These are phyloP conservation scores for Tolypocladium tropicale DNA, from an alignment of 2,329 filamentous ascomycete genomes.

Conservation along the genomic window DNA sequence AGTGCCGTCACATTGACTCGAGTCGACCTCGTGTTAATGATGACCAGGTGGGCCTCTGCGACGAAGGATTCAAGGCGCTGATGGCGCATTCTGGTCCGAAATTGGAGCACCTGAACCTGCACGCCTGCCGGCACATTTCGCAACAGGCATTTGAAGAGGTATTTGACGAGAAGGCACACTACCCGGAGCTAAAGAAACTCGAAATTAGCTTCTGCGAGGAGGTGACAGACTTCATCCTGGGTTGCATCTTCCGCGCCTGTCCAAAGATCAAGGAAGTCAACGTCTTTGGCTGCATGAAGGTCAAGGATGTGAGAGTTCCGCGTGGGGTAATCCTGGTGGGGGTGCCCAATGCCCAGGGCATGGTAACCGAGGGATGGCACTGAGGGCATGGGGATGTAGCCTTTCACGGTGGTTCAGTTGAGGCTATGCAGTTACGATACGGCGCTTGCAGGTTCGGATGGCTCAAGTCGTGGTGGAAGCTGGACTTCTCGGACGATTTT, in stretches of 20 bases:
- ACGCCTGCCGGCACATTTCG: slow-evolving; percentile 74
- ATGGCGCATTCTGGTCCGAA: slow-evolving; percentile 71
- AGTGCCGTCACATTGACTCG: slow-evolving; percentile 69
- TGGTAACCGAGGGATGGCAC: slow-evolving; percentile 43
- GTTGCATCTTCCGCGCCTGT: slow-evolving; percentile 53
- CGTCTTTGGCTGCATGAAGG: slow-evolving; percentile 57
- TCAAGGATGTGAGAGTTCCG: slow-evolving; percentile 42
- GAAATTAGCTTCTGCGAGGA: slow-evolving; percentile 69
- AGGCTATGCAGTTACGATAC: background rate
- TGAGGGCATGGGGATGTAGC: slow-evolving; percentile 2
- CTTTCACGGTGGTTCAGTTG: background rate
- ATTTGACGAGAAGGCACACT: slow-evolving; percentile 51
- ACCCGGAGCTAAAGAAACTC: slow-evolving; percentile 58
- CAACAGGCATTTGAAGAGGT: slow-evolving; percentile 61
- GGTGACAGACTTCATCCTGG: slow-evolving; percentile 55
- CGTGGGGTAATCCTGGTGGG: slow-evolving; percentile 46
- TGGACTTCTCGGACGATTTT: background rate
- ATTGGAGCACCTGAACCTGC: slow-evolving; percentile 63
- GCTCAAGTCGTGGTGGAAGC: background rate
- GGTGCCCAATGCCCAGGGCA: slow-evolving; percentile 47
- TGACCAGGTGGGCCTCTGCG: slow-evolving; percentile 61
- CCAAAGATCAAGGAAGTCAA: slow-evolving; percentile 49
- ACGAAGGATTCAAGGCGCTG: slow-evolving; percentile 64
- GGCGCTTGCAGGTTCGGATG: background rate
- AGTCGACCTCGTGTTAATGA: slow-evolving; percentile 55